Base-by-base conservation (phyloP, 2,329 filamentous ascomycete species). In the Magnaporthiopsis rhizophila region DNA sequence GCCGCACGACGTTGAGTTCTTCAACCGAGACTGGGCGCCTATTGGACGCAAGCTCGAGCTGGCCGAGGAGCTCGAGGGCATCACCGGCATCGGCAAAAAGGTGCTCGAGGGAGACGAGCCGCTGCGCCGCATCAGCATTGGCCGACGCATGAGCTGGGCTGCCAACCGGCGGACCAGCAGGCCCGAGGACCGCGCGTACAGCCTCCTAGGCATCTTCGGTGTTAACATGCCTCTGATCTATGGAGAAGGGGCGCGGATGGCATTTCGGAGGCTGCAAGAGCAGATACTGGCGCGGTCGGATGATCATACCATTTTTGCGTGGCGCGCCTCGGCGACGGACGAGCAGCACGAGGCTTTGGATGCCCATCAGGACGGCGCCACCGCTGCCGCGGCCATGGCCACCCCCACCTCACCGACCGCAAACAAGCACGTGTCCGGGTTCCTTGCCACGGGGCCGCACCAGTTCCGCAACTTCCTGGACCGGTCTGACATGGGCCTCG, bases 1-100 rank as follows among this genome's bases (percentile, higher is more conserved):
- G 0, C 74, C 74, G 0, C 24, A 21, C 1, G 57, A 66, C 0
- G 26, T 76, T 0, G 28, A 65, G 3, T 77, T 79, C 65, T 76
- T 70, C 66, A 67, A 72, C 53, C 13, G 21, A 0, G 59, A 62
- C 2, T 78, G 74, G 75, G 28, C 38, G 0, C 63, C 58, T 1
- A 64, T 74, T 1, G 74, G 74, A 1, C 69, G 67, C 1, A 74
- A 71, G 61, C 28, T 57, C 2, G 61, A 64, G 0, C 50, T 73
- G 7, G 53, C 59, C 3, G 30, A 59, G 2, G 9, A 58, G 7
- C 65, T 74, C 21, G 61, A 63, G 0, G 7, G 53, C 0, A 65
- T 70, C 30, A 70, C 72, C 4, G 62, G 66, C 9, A 72, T 76
- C 38, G 62, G 66, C 1, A 30, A 26, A 0, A 45, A 59, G 21